Conservation (phyloP, 257 asterid genomes). For the Nemophila menziesii region DNA sequence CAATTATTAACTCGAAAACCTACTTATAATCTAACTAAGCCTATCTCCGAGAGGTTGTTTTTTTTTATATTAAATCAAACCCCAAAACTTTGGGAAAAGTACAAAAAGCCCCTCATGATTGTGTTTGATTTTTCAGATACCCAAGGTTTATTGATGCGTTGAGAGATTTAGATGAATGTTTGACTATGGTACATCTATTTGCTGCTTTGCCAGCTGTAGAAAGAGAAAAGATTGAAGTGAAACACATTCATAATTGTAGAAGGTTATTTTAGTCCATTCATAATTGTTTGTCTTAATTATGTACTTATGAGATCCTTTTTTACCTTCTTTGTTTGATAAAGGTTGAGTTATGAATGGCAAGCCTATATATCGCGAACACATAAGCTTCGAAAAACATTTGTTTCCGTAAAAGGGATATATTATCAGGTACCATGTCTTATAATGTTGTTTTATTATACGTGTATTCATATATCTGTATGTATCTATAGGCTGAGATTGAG, state of each 20-base stretch:
- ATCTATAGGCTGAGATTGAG: constrained; percentile 91
- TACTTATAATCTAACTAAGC: constrained; percentile 67
- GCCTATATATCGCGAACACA: constrained; percentile 85
- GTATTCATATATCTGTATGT: constrained; percentile 2
- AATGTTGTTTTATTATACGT: constrained; percentile 2
- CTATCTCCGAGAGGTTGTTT: constrained; percentile 62
- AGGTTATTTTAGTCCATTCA: constrained; percentile 29
- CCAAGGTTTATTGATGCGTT: constrained; percentile 83
- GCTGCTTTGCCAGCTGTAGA: constrained; percentile 97
- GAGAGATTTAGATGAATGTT: constrained; percentile 93
- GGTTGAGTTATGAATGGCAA: constrained; percentile 99
- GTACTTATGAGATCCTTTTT: not conserved
- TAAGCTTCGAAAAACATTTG: constrained; percentile 76
- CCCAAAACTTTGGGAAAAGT: no score
- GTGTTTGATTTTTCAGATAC: constrained; percentile 38
- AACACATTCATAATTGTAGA: constrained; percentile 73
- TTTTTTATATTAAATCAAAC: no score
- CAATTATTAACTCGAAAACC: constrained; percentile 70
- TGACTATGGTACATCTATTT: constrained; percentile 90
- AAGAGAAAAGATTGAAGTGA: constrained; percentile 72
- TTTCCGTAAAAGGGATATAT: constrained; percentile 93
- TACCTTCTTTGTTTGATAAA: constrained; percentile 9
- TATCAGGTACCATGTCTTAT: constrained; percentile 47
- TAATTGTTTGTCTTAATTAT: no score
- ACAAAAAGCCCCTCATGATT: not conserved